Base-by-base conservation (phyloP, 1,284 basidiomycete species). In the Naganishia sp. region DNA sequence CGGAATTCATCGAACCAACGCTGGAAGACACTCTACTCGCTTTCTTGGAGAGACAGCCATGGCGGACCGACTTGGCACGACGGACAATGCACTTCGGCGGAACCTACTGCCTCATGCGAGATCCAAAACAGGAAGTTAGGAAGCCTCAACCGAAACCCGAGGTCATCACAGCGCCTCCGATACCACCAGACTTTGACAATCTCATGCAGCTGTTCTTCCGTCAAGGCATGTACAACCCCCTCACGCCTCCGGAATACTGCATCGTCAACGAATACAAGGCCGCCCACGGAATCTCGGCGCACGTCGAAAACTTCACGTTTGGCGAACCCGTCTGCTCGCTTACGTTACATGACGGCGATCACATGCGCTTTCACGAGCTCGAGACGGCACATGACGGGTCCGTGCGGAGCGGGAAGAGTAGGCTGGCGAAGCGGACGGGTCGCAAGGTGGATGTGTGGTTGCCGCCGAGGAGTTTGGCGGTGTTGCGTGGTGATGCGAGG, bases 281-380 rank as follows among this genome's bases (percentile, higher is more conserved):
- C 7, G 52, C 41, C 18, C 52, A 64, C 25, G 63, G 63, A 2
- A 64, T 64, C 52, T 64, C 63, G 9, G 51, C 63, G 17, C 63
- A 64, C 47, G 53, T 64, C 32, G 63, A 64, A 49, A 64, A 64
- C 45, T 64, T 64, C 50, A 47, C 63, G 2, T 64, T 64, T 28
- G 63, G 63, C 43, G 63, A 64, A 50, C 63, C 63, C 42, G 63
- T 64, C 2, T 55, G 52, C 21, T 64, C 63, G 1, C 31, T 64
- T 10, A 49, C 53, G 9, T 31, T 64, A 6, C 52, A 56, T 23
- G 63, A 64, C 43, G 54, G 52, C 45, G 52, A 56, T n/a, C 42
- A 41, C n/a, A 64, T 64, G 63, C 63, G 63, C 10, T 64, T 64
- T 43, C 63, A 64, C 9, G 18, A 64, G 39, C 53, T 64, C 3